Conservation (phyloP, 192 early-diverging fungal species). For the Entomortierella parvispora region DNA sequence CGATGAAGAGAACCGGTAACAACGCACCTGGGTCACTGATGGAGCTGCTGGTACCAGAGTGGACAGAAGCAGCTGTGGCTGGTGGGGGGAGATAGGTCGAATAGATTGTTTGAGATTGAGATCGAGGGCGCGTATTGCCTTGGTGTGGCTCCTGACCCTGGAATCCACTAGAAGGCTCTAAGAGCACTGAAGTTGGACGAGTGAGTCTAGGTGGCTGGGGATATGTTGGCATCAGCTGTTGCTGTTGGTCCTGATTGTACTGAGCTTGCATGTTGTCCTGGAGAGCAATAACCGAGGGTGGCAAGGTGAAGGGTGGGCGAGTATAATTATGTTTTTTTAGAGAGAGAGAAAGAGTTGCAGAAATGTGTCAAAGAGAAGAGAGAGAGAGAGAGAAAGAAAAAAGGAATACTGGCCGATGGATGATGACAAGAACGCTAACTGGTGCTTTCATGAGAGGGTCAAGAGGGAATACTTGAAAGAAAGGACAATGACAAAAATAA, state of each 20-base stretch:
- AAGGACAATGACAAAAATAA: background rate
- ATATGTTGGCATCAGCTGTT: background rate
- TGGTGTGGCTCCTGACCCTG: conserved; percentile 2
- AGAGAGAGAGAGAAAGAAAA: background rate
- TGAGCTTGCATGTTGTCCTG: background rate
- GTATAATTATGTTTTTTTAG: background rate
- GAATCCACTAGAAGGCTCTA: conserved; percentile 16
- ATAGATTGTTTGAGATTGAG: conserved; percentile 35
- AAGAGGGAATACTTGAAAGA: no score
- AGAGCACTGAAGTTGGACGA: conserved; percentile 21
- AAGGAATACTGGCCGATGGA: no score
- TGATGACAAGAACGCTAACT: no score
- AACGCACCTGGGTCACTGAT: no score
- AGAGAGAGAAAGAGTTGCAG: background rate
- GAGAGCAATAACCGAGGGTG: background rate
- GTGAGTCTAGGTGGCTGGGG: conserved; percentile 3
- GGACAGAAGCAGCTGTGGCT: background rate
- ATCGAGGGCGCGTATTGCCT: conserved; percentile 21
- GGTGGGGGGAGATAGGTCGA: conserved; percentile 30
- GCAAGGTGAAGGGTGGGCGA: background rate
- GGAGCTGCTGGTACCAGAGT: background rate
- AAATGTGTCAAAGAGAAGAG: background rate
- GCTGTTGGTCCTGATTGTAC: conserved; percentile 5
- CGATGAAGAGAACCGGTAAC: no score
- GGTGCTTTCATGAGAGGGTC: no score